Evolutionary conservation across 257 asterid species (phyloP), one percentile per base, ranked within the genome.

Genomic region (Datura wrightii): DNA sequence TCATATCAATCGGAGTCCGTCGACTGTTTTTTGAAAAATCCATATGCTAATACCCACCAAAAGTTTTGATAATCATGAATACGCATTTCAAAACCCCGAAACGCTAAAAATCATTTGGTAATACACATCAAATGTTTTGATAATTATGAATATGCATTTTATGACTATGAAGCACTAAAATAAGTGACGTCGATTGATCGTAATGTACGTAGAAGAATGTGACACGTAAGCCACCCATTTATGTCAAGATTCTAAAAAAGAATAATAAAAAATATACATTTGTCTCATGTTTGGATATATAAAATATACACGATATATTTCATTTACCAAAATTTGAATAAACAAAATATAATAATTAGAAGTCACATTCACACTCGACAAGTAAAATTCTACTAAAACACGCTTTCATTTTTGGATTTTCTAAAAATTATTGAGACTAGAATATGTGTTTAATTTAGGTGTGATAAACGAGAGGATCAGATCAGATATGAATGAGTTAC

Each of bases 231-330:
- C 11, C 41, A 10, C 11, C n/a, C 1, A 72, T 3, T 46, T 10
- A 44, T 72, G 80, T 72, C 59, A 10, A 72, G 59, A 72, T 72
- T 72, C 80, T 46, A 2, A 72, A 70, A n/a, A 18, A 41, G 42
- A 18, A 69, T n/a, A 3, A 15, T 18, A 7, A 1, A 37, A 66
- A 1, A 36, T 37, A 67, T 7, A 41, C 4, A 69, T 70, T 42
- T 71, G 37, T 9, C 79, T 42, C 79, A 42, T 42, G 10, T n/a
- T 71, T 44, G 79, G 56, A 42, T 18, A 66, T 19, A 36, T n/a
- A 11, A 31, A 62, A 65, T 34, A 39, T 65, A 37, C 16, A 52
- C 15, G 15, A 52, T 52, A n/a, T n/a, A 15, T 52, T 52, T 52
- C 15, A 52, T 52, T 52, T 52, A 59, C 36, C 36, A 60, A 60